These are phyloP conservation scores for Sonneratia caseolaris DNA, from an alignment of 345 rosid species.

Conservation along the genomic window DNA sequence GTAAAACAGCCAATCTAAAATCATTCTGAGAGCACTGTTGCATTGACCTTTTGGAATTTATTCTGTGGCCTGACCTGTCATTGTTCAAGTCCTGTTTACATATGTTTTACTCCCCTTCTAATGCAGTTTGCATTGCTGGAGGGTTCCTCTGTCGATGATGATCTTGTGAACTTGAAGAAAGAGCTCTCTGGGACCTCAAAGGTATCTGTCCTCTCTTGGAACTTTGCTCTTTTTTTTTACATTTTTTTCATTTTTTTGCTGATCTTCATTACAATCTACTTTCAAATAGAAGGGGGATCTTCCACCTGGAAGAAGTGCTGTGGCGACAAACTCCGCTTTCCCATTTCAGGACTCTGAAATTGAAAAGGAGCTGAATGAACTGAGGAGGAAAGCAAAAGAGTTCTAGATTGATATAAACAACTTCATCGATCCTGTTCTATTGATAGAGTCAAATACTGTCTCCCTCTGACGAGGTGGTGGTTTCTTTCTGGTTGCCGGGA, in stretches of 20 bases:
- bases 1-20: background rate
- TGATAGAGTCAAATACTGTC: background rate
- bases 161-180: constrained; percentile 37
- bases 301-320: constrained; percentile 13
- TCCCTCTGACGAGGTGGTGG: background rate
- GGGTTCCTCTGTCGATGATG: constrained; percentile 48
- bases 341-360: constrained; percentile 19
- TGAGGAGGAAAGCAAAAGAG: constrained; percentile 16
- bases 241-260: background rate
- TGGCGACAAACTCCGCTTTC: constrained; percentile 6
- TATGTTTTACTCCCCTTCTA: background rate
- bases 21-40: background rate
- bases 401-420: constrained; percentile 9
- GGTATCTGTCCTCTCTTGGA: constrained; percentile 16
- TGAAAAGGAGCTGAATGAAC: constrained; percentile 21
- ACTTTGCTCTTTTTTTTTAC: background rate
- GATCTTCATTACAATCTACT: background rate
- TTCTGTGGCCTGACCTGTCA: background rate
- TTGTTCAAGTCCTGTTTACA: background rate
- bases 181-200: constrained; percentile 39
- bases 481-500: background rate
- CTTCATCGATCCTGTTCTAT: constrained; percentile 13
- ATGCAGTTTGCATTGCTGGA: constrained; percentile 35
- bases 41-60: background rate
- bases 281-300: constrained; percentile 19